phyloP scores from a whole-genome alignment of 148 eudicot species.

The Tetragonia tetragonoides region DNA sequence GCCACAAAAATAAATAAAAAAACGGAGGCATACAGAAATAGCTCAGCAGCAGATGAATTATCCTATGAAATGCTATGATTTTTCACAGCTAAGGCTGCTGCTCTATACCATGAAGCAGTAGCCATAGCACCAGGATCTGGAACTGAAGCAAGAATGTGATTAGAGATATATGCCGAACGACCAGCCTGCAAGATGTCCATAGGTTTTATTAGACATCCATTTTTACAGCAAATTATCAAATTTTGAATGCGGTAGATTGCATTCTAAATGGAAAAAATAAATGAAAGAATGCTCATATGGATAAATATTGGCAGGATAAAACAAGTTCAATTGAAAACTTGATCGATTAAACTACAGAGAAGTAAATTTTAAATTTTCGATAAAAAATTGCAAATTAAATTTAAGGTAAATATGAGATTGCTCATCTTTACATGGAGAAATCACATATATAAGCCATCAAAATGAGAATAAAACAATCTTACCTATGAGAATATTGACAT shows the following conservation, averaged over 20 bases:
- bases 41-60: not conserved
- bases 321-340: too few relatives aligned
- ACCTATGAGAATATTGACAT: too few relatives aligned
- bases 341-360: too few relatives aligned
- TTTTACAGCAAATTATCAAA: conserved; percentile 7
- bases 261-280: not conserved
- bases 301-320: too few relatives aligned
- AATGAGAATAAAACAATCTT: too few relatives aligned
- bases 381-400: too few relatives aligned
- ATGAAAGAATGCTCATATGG: too few relatives aligned
- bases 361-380: too few relatives aligned
- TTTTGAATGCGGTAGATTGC: not conserved
- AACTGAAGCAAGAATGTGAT: conserved; percentile 63
- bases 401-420: too few relatives aligned
- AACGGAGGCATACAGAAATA: conserved; percentile 1
- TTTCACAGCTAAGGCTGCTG: conserved; percentile 81
- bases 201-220: not conserved
- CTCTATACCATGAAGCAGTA: conserved; percentile 91
- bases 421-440: too few relatives aligned
- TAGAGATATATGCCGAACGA: conserved; percentile 76
- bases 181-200: conserved; percentile 62
- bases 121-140: conserved; percentile 99
- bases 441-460: too few relatives aligned
- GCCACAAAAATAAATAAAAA: not conserved
- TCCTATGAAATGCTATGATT: conserved; percentile 23